Conservation (phyloP, 805 yeast genomes). For the Candida odintsovae region DNA sequence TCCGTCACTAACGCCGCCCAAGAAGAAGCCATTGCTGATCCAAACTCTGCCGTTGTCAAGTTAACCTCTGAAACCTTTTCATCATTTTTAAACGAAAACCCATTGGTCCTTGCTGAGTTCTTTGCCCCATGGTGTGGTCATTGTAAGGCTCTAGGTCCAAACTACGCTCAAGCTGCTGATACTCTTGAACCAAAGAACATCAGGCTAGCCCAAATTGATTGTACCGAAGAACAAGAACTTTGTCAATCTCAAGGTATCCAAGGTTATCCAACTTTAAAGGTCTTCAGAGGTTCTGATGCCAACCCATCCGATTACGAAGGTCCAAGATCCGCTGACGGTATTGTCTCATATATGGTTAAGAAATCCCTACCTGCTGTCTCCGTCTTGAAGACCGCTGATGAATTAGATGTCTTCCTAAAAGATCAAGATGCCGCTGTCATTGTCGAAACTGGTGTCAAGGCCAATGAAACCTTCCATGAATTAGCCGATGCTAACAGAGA, state of each 20-base stretch:
- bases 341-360: constrained; percentile 72
- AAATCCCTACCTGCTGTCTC: constrained; percentile 75
- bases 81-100: constrained; percentile 61
- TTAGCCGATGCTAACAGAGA: constrained; percentile 65
- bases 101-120: constrained; percentile 79
- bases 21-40: constrained; percentile 63
- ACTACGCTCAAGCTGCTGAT: constrained; percentile 69
- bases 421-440: constrained; percentile 44
- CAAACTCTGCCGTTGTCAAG: constrained; percentile 83
- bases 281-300: constrained; percentile 47
- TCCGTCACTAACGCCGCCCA: constrained; percentile 32
- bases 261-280: constrained; percentile 84
- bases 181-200: constrained; percentile 52
- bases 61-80: constrained; percentile 63
- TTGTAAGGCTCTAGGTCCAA: constrained; percentile 85
- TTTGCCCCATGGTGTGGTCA: constrained; percentile 99
- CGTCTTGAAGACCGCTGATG: constrained; percentile 40
- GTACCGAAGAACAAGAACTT: constrained; percentile 70
- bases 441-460: constrained; percentile 44
- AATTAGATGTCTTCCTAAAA: constrained; percentile 43
- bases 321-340: constrained; percentile 75
- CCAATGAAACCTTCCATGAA: constrained; percentile 51
- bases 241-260: constrained; percentile 62
- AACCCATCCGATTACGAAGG: constrained; percentile 69
- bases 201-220: constrained; percentile 78